Evolutionary conservation across 2,329 filamentous ascomycete genomes (phyloP), one percentile per base, ranked within the genome.

Genomic region (Hortaea sp.): DNA sequence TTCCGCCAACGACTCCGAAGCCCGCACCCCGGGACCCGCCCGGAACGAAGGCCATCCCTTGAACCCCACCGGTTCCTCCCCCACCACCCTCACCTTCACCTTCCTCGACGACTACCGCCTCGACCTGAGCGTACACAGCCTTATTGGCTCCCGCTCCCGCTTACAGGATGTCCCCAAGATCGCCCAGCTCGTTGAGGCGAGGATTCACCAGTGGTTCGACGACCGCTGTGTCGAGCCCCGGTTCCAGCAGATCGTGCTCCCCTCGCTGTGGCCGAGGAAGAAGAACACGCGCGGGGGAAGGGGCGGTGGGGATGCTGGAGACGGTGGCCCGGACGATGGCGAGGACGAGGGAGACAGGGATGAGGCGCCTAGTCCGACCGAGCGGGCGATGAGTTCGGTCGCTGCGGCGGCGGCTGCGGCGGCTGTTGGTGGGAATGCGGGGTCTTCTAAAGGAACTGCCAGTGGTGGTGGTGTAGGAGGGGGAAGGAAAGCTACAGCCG

Each of bases 121-220:
- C 13, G 87, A 92, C 63, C 82, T 94, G 52, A 87, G 82, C 3
- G 85, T 90, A 29, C 77, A 85, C 51, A 88, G 84, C 44, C 73
- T 92, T 10, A 77, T 94, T 5, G 87, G 87, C 32, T 86, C 82
- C 49, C 78, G 86, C n/a, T 85, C 82, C 3, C 75, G 85, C 11
- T 69, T 94, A 3, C 85, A 92, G 60, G 86, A 94, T 62, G 85
- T 94, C 1, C 87, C 87, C 29, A 94, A 94, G 63, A 90, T 94
- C 57, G 86, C 87, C 0, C 85, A 90, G 63, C 72, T 94, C 1
- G 80, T 94, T 37, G 87, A 94, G 66, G 77, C 81, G 4, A 76
- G 85, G 12, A 73, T 94, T 11, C 86, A 92, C 66, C 79, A 80
- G 45, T 94, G 87, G 87, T 90, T 94, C 63, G 86, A 92, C 63